Conservation (phyloP, 1,139 yeast genomes). For the Sugiyamaella castrensis region DNA sequence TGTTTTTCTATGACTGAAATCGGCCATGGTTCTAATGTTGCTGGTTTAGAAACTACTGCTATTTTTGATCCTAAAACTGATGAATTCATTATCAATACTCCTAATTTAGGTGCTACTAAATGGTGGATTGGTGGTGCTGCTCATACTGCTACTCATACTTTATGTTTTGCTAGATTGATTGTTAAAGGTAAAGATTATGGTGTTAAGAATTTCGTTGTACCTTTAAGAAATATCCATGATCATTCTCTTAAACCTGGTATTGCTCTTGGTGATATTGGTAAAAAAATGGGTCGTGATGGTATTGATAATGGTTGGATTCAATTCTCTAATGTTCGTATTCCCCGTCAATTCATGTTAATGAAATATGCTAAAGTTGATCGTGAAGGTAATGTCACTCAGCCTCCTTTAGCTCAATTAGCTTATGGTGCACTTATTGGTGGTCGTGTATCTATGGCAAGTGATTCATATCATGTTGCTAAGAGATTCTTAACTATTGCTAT, state of each 20-base stretch:
- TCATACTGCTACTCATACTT: conserved; percentile 82
- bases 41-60: conserved; percentile 90
- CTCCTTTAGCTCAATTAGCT: conserved; percentile 83
- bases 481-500: conserved; percentile 80
- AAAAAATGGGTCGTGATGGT: conserved; percentile 83
- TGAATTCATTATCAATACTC: conserved; percentile 75
- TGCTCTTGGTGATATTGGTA: conserved; percentile 85
- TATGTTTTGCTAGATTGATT: conserved; percentile 76
- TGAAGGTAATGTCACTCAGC: conserved; percentile 59
- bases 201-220: conserved; percentile 86
- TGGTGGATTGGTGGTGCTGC: conserved; percentile 99
- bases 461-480: conserved; percentile 76
- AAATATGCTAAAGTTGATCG: conserved; percentile 71
- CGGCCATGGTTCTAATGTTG: conserved; percentile 93
- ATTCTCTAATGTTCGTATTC: conserved; percentile 75
- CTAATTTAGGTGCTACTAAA: conserved; percentile 81
- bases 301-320: conserved; percentile 93
- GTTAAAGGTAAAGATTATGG: conserved; percentile 85
- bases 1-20: conserved; percentile 94
- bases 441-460: conserved; percentile 84
- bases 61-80: conserved; percentile 65
- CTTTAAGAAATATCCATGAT: conserved; percentile 65
- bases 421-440: conserved; percentile 87
- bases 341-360: conserved; percentile 78
- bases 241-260: conserved; percentile 77